Evolutionary conservation across 2,329 filamentous ascomycete genomes (phyloP), one percentile per base, ranked within the genome.

Genomic region (Ophiostoma tasmaniense): DNA sequence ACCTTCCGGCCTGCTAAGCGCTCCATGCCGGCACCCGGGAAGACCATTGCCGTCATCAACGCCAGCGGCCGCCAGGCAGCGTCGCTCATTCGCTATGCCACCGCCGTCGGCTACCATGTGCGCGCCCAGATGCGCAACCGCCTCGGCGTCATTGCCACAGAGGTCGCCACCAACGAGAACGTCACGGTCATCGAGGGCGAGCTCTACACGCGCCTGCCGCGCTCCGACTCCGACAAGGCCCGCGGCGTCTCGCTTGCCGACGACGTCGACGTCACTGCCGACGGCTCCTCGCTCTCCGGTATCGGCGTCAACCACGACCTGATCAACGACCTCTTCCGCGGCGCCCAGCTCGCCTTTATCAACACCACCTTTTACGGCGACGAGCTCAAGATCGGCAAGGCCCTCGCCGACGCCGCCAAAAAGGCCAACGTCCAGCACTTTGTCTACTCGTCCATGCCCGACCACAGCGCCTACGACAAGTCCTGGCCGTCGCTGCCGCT

Each of bases 361-460:
- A 99, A 99, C 81, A 99, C 95, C 59, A 96, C 93, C 5, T 96
- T 96, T 75, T 97, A 96, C 82, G 95, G 94, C 67, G 93, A 98
- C 79, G 95, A 99, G 82, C 85, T 95, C 70, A 88, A 89, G 52
- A 96, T 97, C 73, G 95, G 95, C 72, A 89, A 90, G 77, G 90
- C 91, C 1, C 84, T 97, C 71, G 95, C 93, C 70, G 91, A 97
- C 76, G 93, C 92, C 17, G 94, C 94, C 67, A 94, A 95, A 78
- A 88, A 85, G 74, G 90, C 90, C 52, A 89, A 91, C 66, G 87
- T 98, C 64, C 88, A 93, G 75, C 95, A 98, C 79, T 97, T 93
- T 78, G 87, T 99, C 77, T 99, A 97, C 81, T 96, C 92, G 73
- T 96, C 92, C 75, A 97, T 98, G 93, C 94, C 95, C 3, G 93